Conservation (phyloP, 2,329 filamentous ascomycete genomes). For the Elsinoe australis region DNA sequence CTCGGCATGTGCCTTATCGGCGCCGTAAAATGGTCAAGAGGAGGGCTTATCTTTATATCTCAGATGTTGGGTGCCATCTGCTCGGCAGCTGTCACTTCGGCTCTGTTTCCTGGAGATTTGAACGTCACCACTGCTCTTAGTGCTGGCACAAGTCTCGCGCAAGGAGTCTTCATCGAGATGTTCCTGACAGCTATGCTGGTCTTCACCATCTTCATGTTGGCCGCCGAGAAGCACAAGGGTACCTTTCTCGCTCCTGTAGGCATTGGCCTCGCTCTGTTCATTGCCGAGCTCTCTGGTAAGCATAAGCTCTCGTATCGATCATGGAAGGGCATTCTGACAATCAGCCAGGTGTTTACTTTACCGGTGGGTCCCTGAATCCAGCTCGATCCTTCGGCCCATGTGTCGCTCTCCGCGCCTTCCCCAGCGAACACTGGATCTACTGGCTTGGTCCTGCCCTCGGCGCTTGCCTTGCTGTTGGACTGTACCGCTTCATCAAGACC, state of each 20-base stretch:
- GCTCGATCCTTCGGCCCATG: constrained; percentile 44
- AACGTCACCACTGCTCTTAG: constrained; percentile 41
- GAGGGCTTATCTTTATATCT: constrained; percentile 36
- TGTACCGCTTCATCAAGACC: constrained; percentile 43
- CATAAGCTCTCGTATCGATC: no score
- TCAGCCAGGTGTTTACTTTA: constrained; percentile 38
- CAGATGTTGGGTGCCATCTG: constrained; percentile 41
- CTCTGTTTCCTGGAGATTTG: constrained; percentile 40
- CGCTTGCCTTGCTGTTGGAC: constrained; percentile 39
- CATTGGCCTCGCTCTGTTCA: constrained; percentile 40
- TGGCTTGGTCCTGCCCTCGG: constrained; percentile 44
- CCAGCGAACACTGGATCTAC: constrained; percentile 45
- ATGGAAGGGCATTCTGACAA: not conserved
- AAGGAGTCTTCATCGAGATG: constrained; percentile 45
- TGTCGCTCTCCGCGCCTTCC: constrained; percentile 37
- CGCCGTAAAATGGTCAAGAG: constrained; percentile 40
- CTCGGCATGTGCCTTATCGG: constrained; percentile 43
- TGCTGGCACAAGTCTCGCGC: constrained; percentile 35
- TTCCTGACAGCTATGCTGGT: constrained; percentile 44
- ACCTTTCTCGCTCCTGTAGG: constrained; percentile 35
- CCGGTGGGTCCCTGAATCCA: constrained; percentile 43
- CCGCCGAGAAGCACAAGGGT: constrained; percentile 37
- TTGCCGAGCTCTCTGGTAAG: constrained; percentile 38
- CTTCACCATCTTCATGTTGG: constrained; percentile 43
- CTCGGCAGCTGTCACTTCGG: constrained; percentile 39